These are phyloP conservation scores for Xylaria nigripes DNA, from an alignment of 495 filamentous ascomycete genomes.

Conservation along the genomic window DNA sequence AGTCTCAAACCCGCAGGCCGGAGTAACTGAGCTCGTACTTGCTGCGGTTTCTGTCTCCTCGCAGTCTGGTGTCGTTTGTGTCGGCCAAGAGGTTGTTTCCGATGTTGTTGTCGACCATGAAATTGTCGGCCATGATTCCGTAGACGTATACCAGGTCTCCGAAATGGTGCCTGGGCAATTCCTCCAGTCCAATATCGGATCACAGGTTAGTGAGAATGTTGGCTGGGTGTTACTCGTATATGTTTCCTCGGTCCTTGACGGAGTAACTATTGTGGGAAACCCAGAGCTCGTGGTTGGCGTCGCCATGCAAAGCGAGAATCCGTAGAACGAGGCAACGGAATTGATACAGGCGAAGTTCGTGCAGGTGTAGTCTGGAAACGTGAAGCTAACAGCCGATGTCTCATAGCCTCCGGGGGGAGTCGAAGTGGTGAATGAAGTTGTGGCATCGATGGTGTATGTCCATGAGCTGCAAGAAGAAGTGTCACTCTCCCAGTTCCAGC, in stretches of 20 bases:
- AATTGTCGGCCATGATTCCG: not conserved
- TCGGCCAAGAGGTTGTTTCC: not conserved
- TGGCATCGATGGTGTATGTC: not conserved
- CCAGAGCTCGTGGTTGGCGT: not conserved
- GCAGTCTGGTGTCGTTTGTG: constrained; percentile 1
- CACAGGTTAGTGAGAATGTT: not conserved
- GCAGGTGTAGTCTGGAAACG: constrained; percentile 4
- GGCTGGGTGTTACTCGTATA: not conserved
- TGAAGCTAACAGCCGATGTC: not conserved
- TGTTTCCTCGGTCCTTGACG: not conserved
- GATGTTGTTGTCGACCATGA: not conserved
- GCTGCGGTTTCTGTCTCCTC: not conserved
- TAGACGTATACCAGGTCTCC: not conserved
- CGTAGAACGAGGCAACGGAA: constrained; percentile 7
- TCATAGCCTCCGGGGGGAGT: not conserved
- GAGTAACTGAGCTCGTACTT: not conserved
- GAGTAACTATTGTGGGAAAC: not conserved
- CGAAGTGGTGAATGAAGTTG: not conserved
- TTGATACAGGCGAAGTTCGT: constrained; percentile 3
- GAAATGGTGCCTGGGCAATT: not conserved
- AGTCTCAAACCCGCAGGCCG: not conserved
- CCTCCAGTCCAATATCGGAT: not conserved
- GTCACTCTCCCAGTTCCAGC: not conserved
- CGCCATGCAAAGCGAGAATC: constrained; percentile 1
- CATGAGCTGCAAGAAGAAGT: constrained; percentile 2